A percentile compares a stretch with the other conserved stretches of the same genome.
Conservation (phyloP, 148 eudicot species). For the Agrostemma githago region DNA sequence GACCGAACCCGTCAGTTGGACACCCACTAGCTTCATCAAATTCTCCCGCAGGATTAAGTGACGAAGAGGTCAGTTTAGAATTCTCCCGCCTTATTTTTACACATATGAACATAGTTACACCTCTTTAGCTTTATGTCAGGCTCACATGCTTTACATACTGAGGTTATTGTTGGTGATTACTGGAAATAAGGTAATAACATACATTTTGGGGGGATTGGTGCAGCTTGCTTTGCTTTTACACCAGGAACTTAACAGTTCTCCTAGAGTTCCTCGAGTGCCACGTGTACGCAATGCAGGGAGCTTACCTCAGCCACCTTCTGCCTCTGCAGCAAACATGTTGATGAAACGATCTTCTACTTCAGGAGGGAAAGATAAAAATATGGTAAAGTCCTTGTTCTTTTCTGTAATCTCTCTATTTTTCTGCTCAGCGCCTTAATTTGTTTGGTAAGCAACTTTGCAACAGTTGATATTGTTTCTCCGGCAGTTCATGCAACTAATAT, state of each 20-base stretch:
- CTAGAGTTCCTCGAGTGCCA: constrained; percentile 92
- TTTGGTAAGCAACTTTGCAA: constrained; percentile 4
- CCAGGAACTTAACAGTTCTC: constrained; percentile 97
- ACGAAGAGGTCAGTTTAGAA: constrained; percentile 72
- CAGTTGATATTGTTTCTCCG: not conserved
- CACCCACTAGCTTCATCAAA: constrained; percentile 52
- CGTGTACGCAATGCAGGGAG: constrained; percentile 85
- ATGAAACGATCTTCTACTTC: constrained; percentile 66
- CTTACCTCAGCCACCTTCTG: constrained; percentile 71
- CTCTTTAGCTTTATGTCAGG: not conserved
- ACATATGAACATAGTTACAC: not conserved
- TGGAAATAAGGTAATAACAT: constrained; percentile 10
- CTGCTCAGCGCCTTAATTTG: not conserved
- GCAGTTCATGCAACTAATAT: not conserved
- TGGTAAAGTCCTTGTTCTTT: constrained; percentile 34
- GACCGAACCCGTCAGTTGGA: constrained; percentile 39
- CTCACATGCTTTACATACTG: not conserved
- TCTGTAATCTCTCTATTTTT: not conserved
- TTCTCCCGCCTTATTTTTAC: not conserved
- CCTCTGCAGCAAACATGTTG: constrained; percentile 55
- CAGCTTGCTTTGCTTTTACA: constrained; percentile 95
- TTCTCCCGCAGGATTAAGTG: constrained; percentile 73
- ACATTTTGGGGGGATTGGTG: constrained; percentile 9
- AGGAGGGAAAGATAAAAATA: constrained; percentile 62
- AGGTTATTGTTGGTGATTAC: not conserved